Percentiles rank a stretch among this genome's conserved stretches.
Conservation (phyloP, 805 yeast genomes). For the Huiozyma naganishii region DNA sequence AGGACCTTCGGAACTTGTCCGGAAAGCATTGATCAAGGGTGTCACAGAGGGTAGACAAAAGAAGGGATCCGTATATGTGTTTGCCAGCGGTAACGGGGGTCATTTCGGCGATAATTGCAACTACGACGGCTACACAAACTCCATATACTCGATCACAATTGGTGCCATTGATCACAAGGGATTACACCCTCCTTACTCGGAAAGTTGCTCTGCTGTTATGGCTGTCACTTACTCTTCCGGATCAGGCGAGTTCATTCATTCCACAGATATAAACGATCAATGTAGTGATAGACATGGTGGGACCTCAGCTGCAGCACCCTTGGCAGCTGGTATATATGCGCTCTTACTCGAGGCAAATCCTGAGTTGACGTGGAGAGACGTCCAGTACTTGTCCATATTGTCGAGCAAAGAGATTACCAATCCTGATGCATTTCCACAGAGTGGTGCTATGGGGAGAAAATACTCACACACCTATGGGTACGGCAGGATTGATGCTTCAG, state of each 20-base stretch:
- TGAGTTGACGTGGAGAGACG: conserved; percentile 86
- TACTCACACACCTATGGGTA: conserved; percentile 86
- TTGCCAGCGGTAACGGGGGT: conserved; percentile 95
- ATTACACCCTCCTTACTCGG: conserved; percentile 79
- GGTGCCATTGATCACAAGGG: conserved; percentile 88
- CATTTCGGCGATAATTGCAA: conserved; percentile 78
- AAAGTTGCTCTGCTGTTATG: conserved; percentile 89
- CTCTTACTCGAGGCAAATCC: conserved; percentile 77
- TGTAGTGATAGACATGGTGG: conserved; percentile 85
- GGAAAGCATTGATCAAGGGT: conserved; percentile 77
- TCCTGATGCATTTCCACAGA: conserved; percentile 63
- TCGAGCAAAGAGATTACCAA: conserved; percentile 61
- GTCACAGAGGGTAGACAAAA: conserved; percentile 68
- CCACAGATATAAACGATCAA: conserved; percentile 62
- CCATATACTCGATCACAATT: conserved; percentile 88
- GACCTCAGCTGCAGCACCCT: conserved; percentile 97
- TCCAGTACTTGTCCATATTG: conserved; percentile 71
- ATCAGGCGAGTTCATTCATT: conserved; percentile 76
- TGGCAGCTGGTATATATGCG: conserved; percentile 93
- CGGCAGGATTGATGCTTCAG: conserved; percentile 80
- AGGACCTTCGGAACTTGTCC: conserved; percentile 70
- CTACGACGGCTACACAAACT: conserved; percentile 93
- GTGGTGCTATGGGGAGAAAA: conserved; percentile 50
- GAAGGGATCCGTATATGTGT: conserved; percentile 83
- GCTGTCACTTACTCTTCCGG: conserved; percentile 92